Percentiles rank a stretch among this genome's conserved stretches.
Evolutionary conservation across 1,284 basidiomycete genomes (phyloP).

Genomic region (Rhodotorula sp.): DNA sequence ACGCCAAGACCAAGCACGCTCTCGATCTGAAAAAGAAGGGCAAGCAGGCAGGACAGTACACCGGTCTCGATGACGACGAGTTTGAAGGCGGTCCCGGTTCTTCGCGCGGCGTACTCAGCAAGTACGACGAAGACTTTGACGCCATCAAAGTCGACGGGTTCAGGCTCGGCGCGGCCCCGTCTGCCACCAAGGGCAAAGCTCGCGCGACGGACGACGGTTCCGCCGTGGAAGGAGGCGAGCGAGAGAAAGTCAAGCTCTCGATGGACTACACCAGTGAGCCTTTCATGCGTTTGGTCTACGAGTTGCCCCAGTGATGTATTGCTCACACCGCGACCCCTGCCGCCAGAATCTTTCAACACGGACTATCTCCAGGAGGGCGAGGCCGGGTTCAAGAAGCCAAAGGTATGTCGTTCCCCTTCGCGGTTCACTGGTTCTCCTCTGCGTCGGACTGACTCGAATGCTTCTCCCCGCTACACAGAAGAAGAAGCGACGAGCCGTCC

Average conservation of each 20-base stretch:
- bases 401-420: constrained; percentile 56
- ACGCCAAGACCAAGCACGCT: constrained; percentile 72
- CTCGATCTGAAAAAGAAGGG: constrained; percentile 85
- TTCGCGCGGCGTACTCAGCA: constrained; percentile 79
- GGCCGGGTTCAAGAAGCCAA: constrained; percentile 88
- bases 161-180: constrained; percentile 31
- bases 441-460: constrained; percentile 2
- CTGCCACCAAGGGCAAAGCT: constrained; percentile 45
- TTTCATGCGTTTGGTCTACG: no score
- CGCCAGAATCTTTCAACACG: constrained; percentile 75
- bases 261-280: constrained; percentile 86
- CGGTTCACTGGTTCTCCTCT: not conserved
- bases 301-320: not conserved
- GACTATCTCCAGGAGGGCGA: constrained; percentile 93
- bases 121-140: constrained; percentile 89
- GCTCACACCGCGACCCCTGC: no score
- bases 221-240: constrained; percentile 63
- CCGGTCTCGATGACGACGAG: constrained; percentile 80
- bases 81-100: constrained; percentile 22
- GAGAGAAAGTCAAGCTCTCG: constrained; percentile 70
- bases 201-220: constrained; percentile 55
- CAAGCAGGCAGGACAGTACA: constrained; percentile 66
- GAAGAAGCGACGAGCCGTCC: constrained; percentile 83
- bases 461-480: constrained; percentile 56
- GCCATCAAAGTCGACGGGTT: constrained; percentile 51